A percentile compares a stretch with the other conserved stretches of the same genome.
Evolutionary conservation across 495 filamentous ascomycete genomes (phyloP).

Genomic region (Aspergillus indologenus): DNA sequence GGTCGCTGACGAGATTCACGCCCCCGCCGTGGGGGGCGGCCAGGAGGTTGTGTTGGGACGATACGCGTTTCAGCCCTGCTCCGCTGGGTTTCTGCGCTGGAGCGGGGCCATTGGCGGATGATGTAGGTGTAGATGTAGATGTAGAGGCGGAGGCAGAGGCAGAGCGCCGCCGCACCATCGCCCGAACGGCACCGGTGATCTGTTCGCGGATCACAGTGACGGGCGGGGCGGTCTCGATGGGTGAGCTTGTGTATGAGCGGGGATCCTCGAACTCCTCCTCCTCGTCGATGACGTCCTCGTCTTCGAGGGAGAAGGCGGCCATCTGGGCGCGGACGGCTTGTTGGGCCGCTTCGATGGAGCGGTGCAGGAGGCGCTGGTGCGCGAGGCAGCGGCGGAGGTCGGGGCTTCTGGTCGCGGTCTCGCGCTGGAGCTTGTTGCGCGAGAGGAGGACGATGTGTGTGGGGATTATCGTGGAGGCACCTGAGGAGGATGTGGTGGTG

Average conservation of each 20-base stretch:
- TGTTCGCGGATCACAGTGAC: conserved; percentile 15
- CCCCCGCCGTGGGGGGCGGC: no score
- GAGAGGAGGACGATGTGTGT: conserved; percentile 22
- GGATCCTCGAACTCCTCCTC: neutral
- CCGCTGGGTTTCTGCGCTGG: no score
- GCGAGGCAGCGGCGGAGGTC: conserved; percentile 27
- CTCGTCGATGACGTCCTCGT: conserved; percentile 12
- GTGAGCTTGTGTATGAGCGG: neutral
- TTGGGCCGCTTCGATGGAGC: conserved; percentile 21
- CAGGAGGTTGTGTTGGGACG: neutral
- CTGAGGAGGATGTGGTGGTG: conserved; percentile 1
- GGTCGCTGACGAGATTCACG: neutral
- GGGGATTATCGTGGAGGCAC: conserved; percentile 2
- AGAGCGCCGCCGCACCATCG: conserved; percentile 13
- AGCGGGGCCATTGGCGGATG: no score
- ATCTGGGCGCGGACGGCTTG: conserved; percentile 17
- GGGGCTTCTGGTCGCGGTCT: conserved; percentile 17
- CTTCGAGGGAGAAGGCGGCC: conserved; percentile 9
- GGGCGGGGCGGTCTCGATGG: neutral
- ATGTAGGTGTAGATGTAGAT: no score
- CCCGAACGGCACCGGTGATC: conserved; percentile 12
- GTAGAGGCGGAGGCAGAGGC: neutral
- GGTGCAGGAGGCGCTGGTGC: conserved; percentile 22
- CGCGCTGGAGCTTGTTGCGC: conserved; percentile 19
- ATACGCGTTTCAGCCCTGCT: neutral